Evolutionary conservation across 176 grass and related monocot species (phyloP).

Genomic region (Triticum timopheevii): DNA sequence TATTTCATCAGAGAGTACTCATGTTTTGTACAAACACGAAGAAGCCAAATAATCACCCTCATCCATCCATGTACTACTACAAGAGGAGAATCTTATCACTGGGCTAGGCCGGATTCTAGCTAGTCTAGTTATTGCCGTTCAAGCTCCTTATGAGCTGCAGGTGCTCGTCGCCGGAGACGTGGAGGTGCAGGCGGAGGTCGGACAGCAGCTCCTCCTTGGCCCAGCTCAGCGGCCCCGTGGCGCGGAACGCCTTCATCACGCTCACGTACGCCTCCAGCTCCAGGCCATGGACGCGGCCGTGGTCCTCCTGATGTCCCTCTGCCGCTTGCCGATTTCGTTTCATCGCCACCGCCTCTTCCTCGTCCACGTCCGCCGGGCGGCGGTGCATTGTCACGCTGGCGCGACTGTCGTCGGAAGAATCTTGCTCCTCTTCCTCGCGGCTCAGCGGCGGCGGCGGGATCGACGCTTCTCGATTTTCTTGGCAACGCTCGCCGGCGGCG

Average conservation of each 20-base stretch:
- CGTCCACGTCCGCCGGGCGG: not conserved
- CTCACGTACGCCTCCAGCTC: conserved; percentile 58
- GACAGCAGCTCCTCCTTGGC: conserved; percentile 56
- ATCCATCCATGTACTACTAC: too few species aligned
- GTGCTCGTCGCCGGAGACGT: conserved; percentile 78
- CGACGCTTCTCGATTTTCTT: not conserved
- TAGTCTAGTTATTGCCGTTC: conserved; percentile 3
- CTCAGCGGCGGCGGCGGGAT: not conserved
- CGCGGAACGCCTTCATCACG: conserved; percentile 60
- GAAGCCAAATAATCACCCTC: too few species aligned
- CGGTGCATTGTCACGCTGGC: not conserved
- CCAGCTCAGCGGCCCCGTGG: conserved; percentile 59
- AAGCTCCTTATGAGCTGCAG: conserved; percentile 43
- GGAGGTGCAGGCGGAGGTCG: conserved; percentile 54
- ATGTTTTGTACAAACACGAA: too few species aligned
- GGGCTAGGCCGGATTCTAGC: too few species aligned
- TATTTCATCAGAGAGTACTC: too few species aligned
- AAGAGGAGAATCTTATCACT: too few species aligned
- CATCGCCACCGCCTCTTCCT: not conserved
- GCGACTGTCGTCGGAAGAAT: not conserved
- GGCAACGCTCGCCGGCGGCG: not conserved
- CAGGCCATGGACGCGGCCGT: conserved; percentile 21
- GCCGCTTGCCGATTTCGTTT: not conserved
- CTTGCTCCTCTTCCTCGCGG: not conserved
- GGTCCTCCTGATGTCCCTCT: not conserved